phyloP scores from a whole-genome alignment of 1,139 yeast genomes.

The Saccharomyces hybrid region DNA sequence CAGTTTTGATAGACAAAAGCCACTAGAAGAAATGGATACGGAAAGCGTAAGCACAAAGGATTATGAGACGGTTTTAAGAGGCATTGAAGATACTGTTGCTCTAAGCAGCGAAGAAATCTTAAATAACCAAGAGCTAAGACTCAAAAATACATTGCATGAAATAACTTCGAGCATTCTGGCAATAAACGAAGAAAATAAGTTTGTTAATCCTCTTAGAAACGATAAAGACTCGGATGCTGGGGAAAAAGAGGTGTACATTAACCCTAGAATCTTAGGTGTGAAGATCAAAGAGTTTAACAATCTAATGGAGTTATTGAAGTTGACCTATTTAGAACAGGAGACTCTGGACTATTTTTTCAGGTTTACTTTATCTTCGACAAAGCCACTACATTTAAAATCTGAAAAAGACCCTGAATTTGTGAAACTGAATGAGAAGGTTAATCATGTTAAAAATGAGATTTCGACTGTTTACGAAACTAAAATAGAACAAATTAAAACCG shows the following conservation, averaged over 20 bases:
- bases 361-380: slow-evolving; percentile 23
- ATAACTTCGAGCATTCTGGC: slow-evolving; percentile 22
- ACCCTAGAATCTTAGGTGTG: slow-evolving; percentile 15
- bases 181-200: slow-evolving; percentile 18
- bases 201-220: slow-evolving; percentile 8
- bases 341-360: slow-evolving; percentile 28
- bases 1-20: not conserved
- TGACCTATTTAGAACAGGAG: slow-evolving; percentile 28
- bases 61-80: slow-evolving; percentile 5
- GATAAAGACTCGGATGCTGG: not conserved
- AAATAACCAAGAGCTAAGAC: slow-evolving; percentile 18
- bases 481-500: slow-evolving; percentile 15
- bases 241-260: slow-evolving; percentile 8
- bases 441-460: slow-evolving; percentile 13
- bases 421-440: slow-evolving; percentile 17
- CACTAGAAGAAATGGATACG: not conserved
- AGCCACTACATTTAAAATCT: slow-evolving; percentile 16
- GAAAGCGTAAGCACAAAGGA: not conserved
- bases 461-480: slow-evolving; percentile 11
- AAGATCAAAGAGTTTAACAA: slow-evolving; percentile 19
- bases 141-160: slow-evolving; percentile 17
- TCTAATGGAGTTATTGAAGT: slow-evolving; percentile 19
- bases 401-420: slow-evolving; percentile 19
- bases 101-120: slow-evolving; percentile 16
- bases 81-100: slow-evolving; percentile 13